Conservation (phyloP, 768 basidiomycete species). For the Boletus rufocinnamomeus region DNA sequence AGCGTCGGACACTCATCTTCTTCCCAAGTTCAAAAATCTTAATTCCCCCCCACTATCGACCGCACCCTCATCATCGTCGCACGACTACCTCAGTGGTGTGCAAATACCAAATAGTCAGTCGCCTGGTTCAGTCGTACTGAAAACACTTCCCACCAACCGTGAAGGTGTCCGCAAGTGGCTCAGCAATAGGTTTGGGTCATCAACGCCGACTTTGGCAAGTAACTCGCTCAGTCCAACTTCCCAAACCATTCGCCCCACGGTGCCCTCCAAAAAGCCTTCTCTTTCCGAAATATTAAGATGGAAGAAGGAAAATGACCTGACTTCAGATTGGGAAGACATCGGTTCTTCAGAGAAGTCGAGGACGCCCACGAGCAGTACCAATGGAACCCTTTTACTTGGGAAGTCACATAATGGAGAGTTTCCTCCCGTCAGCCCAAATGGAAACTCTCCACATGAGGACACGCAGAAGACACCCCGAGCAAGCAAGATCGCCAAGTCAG, state of each 20-base stretch:
- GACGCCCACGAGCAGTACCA: slow-evolving; percentile 51
- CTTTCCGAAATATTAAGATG: slow-evolving; percentile 62
- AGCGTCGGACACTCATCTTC: slow-evolving; percentile 65
- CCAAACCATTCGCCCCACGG: slow-evolving; percentile 38
- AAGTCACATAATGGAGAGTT: slow-evolving; percentile 31
- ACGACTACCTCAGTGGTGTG: slow-evolving; percentile 50
- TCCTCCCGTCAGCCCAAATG: slow-evolving; percentile 31
- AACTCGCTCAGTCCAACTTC: slow-evolving; percentile 37
- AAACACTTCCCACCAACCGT: slow-evolving; percentile 66
- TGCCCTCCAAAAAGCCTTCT: slow-evolving; percentile 60
- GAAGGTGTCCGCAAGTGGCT: slow-evolving; percentile 84
- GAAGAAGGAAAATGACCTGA: slow-evolving; percentile 58
- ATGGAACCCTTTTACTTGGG: slow-evolving; percentile 36
- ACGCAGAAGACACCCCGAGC: slow-evolving; percentile 37
- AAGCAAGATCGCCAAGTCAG: slow-evolving; percentile 36
- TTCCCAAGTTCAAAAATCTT: slow-evolving; percentile 50
- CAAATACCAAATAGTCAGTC: slow-evolving; percentile 34
- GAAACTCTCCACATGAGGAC: slow-evolving; percentile 32
- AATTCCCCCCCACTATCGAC: slow-evolving; percentile 44
- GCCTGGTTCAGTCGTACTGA: slow-evolving; percentile 38
- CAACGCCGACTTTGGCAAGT: slow-evolving; percentile 40
- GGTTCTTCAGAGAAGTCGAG: slow-evolving; percentile 44
- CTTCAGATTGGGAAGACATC: slow-evolving; percentile 68
- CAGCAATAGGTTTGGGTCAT: slow-evolving; percentile 55
- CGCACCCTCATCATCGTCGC: slow-evolving; percentile 48